Evolutionary conservation across 495 filamentous ascomycete species (phyloP), one percentile per base, ranked within the genome.

Genomic region (Annulohypoxylon moriforme): DNA sequence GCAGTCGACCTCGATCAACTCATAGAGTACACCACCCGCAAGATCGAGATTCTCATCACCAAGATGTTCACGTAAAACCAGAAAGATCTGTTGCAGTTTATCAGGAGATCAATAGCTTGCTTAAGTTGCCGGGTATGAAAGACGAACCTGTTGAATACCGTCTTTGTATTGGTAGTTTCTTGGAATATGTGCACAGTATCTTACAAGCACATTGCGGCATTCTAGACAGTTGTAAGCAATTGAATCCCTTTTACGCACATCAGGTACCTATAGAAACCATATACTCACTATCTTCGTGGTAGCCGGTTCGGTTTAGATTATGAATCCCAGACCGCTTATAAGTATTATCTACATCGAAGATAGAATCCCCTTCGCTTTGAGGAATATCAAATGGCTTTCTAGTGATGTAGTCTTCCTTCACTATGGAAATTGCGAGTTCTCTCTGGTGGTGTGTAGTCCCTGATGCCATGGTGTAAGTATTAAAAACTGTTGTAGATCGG

Each of bases 141-240:
- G 24, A 62, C 73, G n/a, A 20, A 72, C 76, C 69, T 76, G 72
- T 56, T 75, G 75, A 47, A 77, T 73, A 13, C 77, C 77, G 46
- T 78, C 77, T 47, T 75, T 76, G 47, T 78, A 78, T 57, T 78
- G 77, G 34, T 72, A 78, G 34, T 78, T 78, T 38, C 77, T 73
- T 5, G 77, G 77, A 13, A 78, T 68, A 64, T 78, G 77, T 1
- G 75, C 77, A 18, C 77, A 78, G 44, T 74, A 76, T 67, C 77
- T 69, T 33, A 78, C 77, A 14, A 78, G 73, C 29, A 78, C 75
- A 29, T 78, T 78, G 22, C 75, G 75, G 44, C 77, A 78, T 55
- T 78, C 77, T 78, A 24, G n/a, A 36, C 11, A 10, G 13, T 42
- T 9, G 47, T 78, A 42, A 75, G 49, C 29, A 4, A 24, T 18